Conservation (phyloP, 345 rosid species). For the Arabis alpina region DNA sequence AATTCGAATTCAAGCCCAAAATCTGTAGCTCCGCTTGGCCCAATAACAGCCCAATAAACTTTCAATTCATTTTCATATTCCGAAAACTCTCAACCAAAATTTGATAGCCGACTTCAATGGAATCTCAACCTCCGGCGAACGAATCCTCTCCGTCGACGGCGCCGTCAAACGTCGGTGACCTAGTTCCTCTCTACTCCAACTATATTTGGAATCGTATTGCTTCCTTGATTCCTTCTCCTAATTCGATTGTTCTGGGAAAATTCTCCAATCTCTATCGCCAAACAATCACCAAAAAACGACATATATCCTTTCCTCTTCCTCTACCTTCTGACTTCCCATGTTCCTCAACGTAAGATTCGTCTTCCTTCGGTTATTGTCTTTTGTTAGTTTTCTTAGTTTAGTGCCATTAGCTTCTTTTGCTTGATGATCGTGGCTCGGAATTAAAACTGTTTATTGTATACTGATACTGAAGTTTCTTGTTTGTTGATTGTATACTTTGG, state of each 20-base stretch:
- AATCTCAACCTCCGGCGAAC: slow-evolving; percentile 38
- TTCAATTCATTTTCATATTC: background rate
- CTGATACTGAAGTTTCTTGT: slow-evolving; percentile 4
- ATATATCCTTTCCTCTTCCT: slow-evolving; percentile 76
- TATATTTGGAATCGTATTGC: slow-evolving; percentile 58
- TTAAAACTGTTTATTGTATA: background rate
- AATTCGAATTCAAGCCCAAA: no score
- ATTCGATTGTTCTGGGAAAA: slow-evolving; percentile 52
- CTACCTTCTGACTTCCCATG: slow-evolving; percentile 56
- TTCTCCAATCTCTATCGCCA: slow-evolving; percentile 58
- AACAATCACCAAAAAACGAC: slow-evolving; percentile 48
- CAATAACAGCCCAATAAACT: slow-evolving; percentile 19
- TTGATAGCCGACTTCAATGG: slow-evolving; percentile 41
- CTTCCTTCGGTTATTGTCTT: background rate
- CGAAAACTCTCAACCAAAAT: background rate
- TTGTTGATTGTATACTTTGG: background rate
- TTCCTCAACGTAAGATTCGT: slow-evolving; percentile 53
- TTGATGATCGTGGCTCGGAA: slow-evolving; percentile 22
- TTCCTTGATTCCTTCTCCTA: slow-evolving; percentile 47
- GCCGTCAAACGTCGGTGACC: slow-evolving; percentile 39
- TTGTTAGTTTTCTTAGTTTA: slow-evolving; percentile 6
- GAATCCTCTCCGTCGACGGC: slow-evolving; percentile 35
- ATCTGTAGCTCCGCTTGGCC: no score
- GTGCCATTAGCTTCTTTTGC: slow-evolving; percentile 3
- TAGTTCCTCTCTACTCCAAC: slow-evolving; percentile 57